Conservation (phyloP, 768 basidiomycete species). For the Coprinellus micaceus region DNA sequence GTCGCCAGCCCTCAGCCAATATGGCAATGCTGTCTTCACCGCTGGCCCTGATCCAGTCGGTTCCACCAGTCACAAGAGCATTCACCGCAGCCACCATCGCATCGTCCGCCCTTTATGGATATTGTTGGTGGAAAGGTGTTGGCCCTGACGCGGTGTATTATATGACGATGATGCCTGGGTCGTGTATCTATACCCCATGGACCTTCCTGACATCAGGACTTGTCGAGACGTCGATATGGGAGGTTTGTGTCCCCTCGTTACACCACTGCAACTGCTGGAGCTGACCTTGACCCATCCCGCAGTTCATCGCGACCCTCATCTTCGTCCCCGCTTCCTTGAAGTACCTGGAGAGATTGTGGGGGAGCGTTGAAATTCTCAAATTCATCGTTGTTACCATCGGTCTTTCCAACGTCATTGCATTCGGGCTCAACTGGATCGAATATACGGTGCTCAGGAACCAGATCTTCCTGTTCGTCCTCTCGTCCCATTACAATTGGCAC, state of each 20-base stretch:
- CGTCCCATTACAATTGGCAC: constrained; percentile 6
- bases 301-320: constrained; percentile 78
- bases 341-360: constrained; percentile 95
- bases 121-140: constrained; percentile 54
- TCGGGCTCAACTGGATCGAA: constrained; percentile 87
- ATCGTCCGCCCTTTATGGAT: constrained; percentile 58
- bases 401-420: constrained; percentile 83
- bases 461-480: constrained; percentile 65
- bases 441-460: constrained; percentile 65
- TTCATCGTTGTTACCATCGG: constrained; percentile 80
- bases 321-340: constrained; percentile 79
- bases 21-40: constrained; percentile 82
- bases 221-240: constrained; percentile 78
- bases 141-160: constrained; percentile 49
- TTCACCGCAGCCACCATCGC: constrained; percentile 62
- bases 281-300: constrained; percentile 10
- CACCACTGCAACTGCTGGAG: constrained; percentile 3
- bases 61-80: constrained; percentile 75
- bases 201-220: constrained; percentile 85
- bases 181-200: constrained; percentile 86
- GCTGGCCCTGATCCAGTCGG: constrained; percentile 60
- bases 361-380: constrained; percentile 76
- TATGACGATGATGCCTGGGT: constrained; percentile 78
- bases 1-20: constrained; percentile 14
- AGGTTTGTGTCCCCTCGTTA: constrained; percentile 51